Evolutionary conservation across 768 basidiomycete genomes (phyloP).

Genomic region (Tricholoma terreum): DNA sequence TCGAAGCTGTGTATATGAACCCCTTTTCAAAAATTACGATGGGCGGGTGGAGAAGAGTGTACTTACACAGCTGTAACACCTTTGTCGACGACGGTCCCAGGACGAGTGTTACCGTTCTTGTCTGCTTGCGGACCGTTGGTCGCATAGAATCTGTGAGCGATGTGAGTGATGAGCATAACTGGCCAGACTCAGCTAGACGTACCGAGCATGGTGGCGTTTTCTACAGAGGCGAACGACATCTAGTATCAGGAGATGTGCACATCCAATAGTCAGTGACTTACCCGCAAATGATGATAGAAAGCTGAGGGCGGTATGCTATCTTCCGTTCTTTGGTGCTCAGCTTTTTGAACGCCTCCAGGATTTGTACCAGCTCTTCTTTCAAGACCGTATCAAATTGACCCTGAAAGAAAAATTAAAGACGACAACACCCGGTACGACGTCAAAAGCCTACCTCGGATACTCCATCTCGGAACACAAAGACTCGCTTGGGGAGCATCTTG

Average conservation of each 20-base stretch:
- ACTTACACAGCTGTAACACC: conserved; percentile 69
- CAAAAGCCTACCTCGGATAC: conserved; percentile 63
- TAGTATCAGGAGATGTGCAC: not conserved
- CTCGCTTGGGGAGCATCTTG: conserved; percentile 57
- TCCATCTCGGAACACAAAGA: conserved; percentile 77
- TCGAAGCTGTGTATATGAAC: conserved; percentile 45
- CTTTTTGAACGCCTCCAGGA: conserved; percentile 57
- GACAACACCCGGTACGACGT: not conserved
- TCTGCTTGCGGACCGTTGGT: conserved; percentile 47
- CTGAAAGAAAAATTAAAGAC: conserved; percentile 19
- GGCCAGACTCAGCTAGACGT: conserved; percentile 17
- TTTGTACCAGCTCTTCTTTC: conserved; percentile 56
- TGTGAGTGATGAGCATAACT: too few relatives aligned
- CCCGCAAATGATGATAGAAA: conserved; percentile 80
- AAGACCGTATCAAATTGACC: conserved; percentile 71
- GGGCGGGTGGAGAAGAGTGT: conserved; percentile 12
- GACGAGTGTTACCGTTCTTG: conserved; percentile 70
- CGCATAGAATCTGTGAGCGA: conserved; percentile 49
- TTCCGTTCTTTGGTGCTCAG: conserved; percentile 40
- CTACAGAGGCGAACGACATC: conserved; percentile 16
- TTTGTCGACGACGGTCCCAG: conserved; percentile 79
- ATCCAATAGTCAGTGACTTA: conserved; percentile 14
- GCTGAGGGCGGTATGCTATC: conserved; percentile 50
- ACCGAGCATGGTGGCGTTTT: conserved; percentile 67
- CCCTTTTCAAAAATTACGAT: not conserved